Evolutionary conservation across 2,329 filamentous ascomycete genomes (phyloP), one percentile per base, ranked within the genome.

Genomic region (Fusarium oxysporum): DNA sequence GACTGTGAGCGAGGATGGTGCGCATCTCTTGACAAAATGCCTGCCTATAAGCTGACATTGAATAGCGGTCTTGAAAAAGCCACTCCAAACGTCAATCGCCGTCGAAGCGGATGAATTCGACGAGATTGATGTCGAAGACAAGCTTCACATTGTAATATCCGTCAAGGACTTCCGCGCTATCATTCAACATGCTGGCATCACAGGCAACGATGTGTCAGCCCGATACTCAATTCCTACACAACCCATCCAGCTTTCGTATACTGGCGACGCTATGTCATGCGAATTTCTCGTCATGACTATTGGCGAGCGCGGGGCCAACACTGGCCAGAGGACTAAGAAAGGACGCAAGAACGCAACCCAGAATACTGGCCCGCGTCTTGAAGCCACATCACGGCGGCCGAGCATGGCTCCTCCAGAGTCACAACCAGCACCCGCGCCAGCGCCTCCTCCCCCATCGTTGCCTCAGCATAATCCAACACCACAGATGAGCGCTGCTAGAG

Each of bases 201-300:
- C 91, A 10, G 90, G 90, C 58, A 90, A 89, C n/a, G 87, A 88
- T 50, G 84, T 95, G 19, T 88, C 87, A 21, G 92, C 92, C 17
- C 86, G 86, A 59, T 95, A 95, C 81, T 95, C 93, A 4, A 84
- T 88, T 32, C 92, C 93, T 8, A 89, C 89, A 21, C 88, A 89
- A 21, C 93, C 93, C 3, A 88, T 96, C 78, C 92, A 94, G 76
- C 87, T 96, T 66, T 89, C 86, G 48, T 96, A 96, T 77, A 86
- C 88, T 30, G 87, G 88, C 45, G 90, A 92, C 65, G 92, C 91
- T 38, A 85, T 95, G 37, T 83, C 89, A 41, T 93, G 91, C 80
- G 92, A 95, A 72, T 95, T 95, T 75, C 92, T 94, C 47, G 87
- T 96, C 68, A 95, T 95, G 92, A 96, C 93, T 2, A 90, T 92